These are phyloP conservation scores for Epichloe hybrida DNA, from an alignment of 2,329 filamentous ascomycete species.

Conservation along the genomic window DNA sequence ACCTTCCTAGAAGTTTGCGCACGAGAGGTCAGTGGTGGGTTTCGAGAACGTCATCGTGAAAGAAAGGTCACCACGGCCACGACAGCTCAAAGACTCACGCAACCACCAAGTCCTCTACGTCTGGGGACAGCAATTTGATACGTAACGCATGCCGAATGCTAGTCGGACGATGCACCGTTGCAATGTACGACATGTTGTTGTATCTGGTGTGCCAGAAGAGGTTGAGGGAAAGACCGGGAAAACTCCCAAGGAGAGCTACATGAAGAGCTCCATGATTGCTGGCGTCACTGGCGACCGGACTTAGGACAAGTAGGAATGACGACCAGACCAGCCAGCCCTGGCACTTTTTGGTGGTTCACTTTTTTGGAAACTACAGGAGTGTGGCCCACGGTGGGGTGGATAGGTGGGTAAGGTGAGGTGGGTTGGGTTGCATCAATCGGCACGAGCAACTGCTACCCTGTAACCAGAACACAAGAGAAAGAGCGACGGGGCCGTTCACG, in stretches of 20 bases:
- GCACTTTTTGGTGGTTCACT: too few species aligned
- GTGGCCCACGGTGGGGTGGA: too few species aligned
- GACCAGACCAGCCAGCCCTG: too few species aligned
- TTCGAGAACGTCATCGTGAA: background rate
- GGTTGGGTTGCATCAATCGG: too few species aligned
- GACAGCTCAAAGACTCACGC: constrained; percentile 46
- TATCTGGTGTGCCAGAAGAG: background rate
- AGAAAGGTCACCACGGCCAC: background rate
- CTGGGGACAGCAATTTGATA: constrained; percentile 57
- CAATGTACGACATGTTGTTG: constrained; percentile 72
- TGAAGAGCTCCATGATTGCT: constrained; percentile 12
- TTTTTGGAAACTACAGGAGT: background rate
- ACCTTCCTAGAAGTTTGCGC: constrained; percentile 46
- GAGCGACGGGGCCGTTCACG: too few species aligned
- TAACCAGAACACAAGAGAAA: too few species aligned
- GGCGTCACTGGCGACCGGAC: constrained; percentile 1
- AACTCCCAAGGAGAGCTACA: constrained; percentile 15
- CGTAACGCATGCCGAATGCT: constrained; percentile 82
- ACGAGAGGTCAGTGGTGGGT: background rate
- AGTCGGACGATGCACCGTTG: constrained; percentile 83
- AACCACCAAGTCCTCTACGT: constrained; percentile 72
- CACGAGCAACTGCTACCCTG: too few species aligned
- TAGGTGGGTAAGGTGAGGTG: too few species aligned
- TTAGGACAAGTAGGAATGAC: background rate
- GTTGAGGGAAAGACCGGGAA: background rate